A percentile compares a stretch with the other conserved stretches of the same genome.
These are phyloP conservation scores for Bromus sterilis DNA, from an alignment of 176 grass and related monocot species.

Conservation along the genomic window DNA sequence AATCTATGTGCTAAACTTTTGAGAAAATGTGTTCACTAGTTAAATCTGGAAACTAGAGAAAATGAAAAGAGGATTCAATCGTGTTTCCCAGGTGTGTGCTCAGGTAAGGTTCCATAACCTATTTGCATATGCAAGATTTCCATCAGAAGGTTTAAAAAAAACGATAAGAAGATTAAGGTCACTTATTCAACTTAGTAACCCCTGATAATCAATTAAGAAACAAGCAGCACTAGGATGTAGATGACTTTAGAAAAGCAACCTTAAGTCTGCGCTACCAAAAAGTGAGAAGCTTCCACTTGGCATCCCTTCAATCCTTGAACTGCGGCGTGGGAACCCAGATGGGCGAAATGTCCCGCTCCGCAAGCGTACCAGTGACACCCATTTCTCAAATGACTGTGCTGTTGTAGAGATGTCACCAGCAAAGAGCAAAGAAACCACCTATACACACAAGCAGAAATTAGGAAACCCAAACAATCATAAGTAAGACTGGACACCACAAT, in stretches of 20 bases:
- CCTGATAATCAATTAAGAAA: neutral
- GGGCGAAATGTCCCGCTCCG: conserved; percentile 55
- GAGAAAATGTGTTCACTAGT: neutral
- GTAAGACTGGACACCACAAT: neutral
- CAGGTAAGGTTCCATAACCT: neutral
- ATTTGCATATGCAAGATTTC: neutral
- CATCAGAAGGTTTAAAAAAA: conserved; percentile 10
- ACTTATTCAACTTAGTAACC: neutral
- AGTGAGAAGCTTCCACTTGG: conserved; percentile 56
- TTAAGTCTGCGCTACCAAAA: conserved; percentile 34
- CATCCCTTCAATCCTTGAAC: conserved; percentile 61
- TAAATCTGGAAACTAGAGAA: neutral
- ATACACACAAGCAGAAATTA: conserved; percentile 16
- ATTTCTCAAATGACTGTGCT: conserved; percentile 71
- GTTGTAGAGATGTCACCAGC: conserved; percentile 52
- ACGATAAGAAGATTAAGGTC: neutral
- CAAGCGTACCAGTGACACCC: conserved; percentile 78
- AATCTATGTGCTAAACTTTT: neutral
- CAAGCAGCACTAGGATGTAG: neutral
- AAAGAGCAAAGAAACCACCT: conserved; percentile 83
- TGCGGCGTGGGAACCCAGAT: conserved; percentile 66
- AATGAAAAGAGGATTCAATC: neutral
- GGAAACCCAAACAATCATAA: neutral
- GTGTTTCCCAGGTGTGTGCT: neutral
- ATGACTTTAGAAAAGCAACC: conserved; percentile 32